Evolutionary conservation across 192 early-diverging fungal species (phyloP).

Genomic region (Coemansia sp.): DNA sequence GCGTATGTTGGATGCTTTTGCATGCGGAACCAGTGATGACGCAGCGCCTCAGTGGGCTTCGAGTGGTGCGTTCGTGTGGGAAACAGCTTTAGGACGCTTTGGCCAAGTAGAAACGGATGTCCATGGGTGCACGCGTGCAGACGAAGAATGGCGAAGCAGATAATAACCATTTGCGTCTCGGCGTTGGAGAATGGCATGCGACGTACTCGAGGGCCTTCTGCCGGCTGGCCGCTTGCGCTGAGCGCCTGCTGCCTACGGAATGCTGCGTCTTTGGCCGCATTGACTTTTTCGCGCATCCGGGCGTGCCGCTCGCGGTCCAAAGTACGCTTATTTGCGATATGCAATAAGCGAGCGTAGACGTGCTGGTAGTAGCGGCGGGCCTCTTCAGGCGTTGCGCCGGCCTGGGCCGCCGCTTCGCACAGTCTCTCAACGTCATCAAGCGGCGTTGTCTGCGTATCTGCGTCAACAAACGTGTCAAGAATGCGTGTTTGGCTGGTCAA

Average conservation of each 20-base stretch:
- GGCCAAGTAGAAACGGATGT: slow-evolving; percentile 16
- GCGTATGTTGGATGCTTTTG: neutral
- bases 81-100: slow-evolving; percentile 9
- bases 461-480: slow-evolving; percentile 19
- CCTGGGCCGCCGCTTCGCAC: slow-evolving; percentile 18
- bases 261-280: neutral
- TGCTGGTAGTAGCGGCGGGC: slow-evolving; percentile 31
- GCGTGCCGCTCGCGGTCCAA: neutral
- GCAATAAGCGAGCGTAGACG: neutral
- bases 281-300: slow-evolving; percentile 5
- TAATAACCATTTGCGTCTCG: slow-evolving; percentile 8
- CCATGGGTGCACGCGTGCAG: slow-evolving; percentile 25
- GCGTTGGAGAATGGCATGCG: slow-evolving; percentile 20
- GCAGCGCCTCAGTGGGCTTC: slow-evolving; percentile 15
- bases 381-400: slow-evolving; percentile 21
- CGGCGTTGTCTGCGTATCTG: slow-evolving; percentile 7
- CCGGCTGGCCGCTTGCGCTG: neutral
- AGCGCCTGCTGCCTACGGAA: neutral
- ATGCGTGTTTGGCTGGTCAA: neutral
- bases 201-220: neutral
- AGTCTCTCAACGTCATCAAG: slow-evolving; percentile 10
- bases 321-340: neutral
- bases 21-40: slow-evolving; percentile 17
- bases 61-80: slow-evolving; percentile 7
- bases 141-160: slow-evolving; percentile 19